These are phyloP conservation scores for Trichoderma virens DNA, from an alignment of 495 filamentous ascomycete genomes.

Conservation along the genomic window DNA sequence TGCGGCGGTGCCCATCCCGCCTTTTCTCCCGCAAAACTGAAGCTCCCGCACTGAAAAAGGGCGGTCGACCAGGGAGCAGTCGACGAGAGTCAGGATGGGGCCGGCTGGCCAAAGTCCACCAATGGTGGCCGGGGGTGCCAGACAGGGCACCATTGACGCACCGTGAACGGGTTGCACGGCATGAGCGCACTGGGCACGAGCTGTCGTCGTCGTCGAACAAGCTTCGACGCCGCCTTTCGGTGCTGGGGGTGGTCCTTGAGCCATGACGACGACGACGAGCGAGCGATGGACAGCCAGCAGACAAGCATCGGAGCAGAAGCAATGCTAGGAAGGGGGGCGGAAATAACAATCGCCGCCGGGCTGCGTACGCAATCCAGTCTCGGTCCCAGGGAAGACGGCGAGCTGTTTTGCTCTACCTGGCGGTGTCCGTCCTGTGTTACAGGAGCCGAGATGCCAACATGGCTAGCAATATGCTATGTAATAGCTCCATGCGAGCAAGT, in stretches of 20 bases:
- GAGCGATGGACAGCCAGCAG: not conserved
- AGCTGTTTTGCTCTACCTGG: not conserved
- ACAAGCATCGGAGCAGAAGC: not conserved
- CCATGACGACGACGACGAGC: not conserved
- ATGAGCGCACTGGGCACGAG: not conserved
- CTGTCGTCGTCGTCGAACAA: not conserved
- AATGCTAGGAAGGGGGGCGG: not conserved
- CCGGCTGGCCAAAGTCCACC: not conserved
- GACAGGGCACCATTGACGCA: not conserved
- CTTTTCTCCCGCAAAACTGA: conserved; percentile 9
- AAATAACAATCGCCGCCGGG: not conserved
- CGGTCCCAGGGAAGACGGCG: not conserved
- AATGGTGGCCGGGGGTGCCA: not conserved
- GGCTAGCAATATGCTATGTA: too few species aligned
- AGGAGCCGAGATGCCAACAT: too few species aligned
- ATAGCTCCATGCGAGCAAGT: too few species aligned
- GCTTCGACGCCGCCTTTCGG: not conserved
- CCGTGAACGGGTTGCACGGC: conserved; percentile 7
- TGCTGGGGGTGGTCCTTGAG: not conserved
- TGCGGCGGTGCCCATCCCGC: conserved; percentile 7
- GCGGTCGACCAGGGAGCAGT: conserved; percentile 8
- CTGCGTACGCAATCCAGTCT: not conserved
- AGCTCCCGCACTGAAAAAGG: conserved; percentile 6
- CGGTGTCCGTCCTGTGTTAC: too few species aligned
- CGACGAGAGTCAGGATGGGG: not conserved